A percentile compares a stretch with the other conserved stretches of the same genome.
These are phyloP conservation scores for Suillus subalutaceus DNA, from an alignment of 768 basidiomycete species.

Conservation along the genomic window DNA sequence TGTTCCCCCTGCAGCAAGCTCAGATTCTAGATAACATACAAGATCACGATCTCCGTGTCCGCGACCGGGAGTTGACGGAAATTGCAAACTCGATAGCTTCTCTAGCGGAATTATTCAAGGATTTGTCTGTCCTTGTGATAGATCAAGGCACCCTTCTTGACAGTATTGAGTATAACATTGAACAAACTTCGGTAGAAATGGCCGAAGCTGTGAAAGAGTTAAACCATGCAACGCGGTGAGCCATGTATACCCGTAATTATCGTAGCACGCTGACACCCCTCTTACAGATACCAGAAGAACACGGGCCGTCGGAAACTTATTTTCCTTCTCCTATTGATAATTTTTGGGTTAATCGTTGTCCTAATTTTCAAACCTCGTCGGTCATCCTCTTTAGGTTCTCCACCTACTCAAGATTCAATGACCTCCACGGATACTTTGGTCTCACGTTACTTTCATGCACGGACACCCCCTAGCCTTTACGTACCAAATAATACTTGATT, in stretches of 20 bases:
- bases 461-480: conserved; percentile 24
- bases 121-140: conserved; percentile 89
- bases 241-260: conserved; percentile 16
- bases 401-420: conserved; percentile 26
- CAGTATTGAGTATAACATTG: conserved; percentile 96
- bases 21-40: conserved; percentile 41
- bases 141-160: conserved; percentile 98
- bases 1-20: conserved; percentile 30
- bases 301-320: conserved; percentile 94
- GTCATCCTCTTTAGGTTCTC: conserved; percentile 30
- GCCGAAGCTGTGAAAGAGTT: conserved; percentile 86
- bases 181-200: conserved; percentile 83
- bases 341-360: conserved; percentile 83
- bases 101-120: conserved; percentile 95
- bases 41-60: conserved; percentile 44
- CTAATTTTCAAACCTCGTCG: conserved; percentile 91
- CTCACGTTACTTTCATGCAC: conserved; percentile 34
- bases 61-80: conserved; percentile 77
- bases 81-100: conserved; percentile 91
- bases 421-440: conserved; percentile 30
- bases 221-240: conserved; percentile 77
- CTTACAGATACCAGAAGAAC: conserved; percentile 84
- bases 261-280: not conserved
- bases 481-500: conserved; percentile 5
- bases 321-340: conserved; percentile 86